Evolutionary conservation across 176 grass and related monocot species (phyloP).

Genomic region (Coix lacrymajobi): DNA sequence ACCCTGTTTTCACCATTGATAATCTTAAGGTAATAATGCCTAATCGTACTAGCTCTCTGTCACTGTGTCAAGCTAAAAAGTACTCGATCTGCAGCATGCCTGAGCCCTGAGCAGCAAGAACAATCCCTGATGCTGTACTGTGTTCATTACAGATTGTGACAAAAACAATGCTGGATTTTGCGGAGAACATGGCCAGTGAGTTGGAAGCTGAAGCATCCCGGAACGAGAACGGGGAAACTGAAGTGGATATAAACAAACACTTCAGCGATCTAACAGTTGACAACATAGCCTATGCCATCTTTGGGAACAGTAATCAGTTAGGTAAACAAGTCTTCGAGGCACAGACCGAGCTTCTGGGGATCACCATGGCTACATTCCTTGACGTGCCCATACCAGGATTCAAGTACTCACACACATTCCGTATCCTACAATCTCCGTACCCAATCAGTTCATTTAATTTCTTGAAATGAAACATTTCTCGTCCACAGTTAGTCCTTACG

Average conservation of each 20-base stretch:
- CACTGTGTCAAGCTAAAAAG: too few species aligned
- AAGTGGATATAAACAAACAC: slow-evolving; percentile 25
- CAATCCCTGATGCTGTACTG: too few species aligned
- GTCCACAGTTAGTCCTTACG: neutral
- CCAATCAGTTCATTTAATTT: neutral
- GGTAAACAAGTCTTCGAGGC: slow-evolving; percentile 48
- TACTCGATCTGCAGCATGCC: neutral
- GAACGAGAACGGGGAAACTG: neutral
- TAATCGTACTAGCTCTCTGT: neutral
- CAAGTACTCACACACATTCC: slow-evolving; percentile 16
- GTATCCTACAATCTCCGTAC: too few species aligned
- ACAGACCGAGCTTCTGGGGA: slow-evolving; percentile 26
- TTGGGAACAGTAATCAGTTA: slow-evolving; percentile 28
- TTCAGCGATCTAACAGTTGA: slow-evolving; percentile 41
- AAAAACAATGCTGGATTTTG: slow-evolving; percentile 26
- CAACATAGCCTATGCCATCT: slow-evolving; percentile 40
- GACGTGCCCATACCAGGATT: slow-evolving; percentile 28
- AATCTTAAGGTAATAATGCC: slow-evolving; percentile 32
- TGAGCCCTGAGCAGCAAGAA: neutral
- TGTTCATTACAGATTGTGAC: slow-evolving; percentile 39
- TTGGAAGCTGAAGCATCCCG: slow-evolving; percentile 7
- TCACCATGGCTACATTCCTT: slow-evolving; percentile 21
- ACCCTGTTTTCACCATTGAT: slow-evolving; percentile 50
- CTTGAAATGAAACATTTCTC: neutral
- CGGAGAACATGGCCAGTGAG: slow-evolving; percentile 21